Evolutionary conservation across 2,329 filamentous ascomycete species (phyloP).

Genomic region (Sporothrix variecibatus): DNA sequence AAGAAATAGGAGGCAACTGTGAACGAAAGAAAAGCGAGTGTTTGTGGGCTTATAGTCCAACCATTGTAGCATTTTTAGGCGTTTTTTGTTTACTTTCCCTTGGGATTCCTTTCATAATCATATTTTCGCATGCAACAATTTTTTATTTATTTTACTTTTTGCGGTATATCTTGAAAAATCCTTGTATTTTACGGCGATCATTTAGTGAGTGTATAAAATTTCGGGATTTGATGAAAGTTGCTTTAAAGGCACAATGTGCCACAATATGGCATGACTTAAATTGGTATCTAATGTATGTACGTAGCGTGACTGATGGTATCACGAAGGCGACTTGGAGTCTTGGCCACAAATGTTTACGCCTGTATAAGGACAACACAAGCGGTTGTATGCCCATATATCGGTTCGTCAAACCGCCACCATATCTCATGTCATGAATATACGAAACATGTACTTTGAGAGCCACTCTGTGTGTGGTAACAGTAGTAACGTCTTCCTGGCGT

Average conservation of each 20-base stretch:
- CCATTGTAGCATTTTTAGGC: slow-evolving; percentile 14
- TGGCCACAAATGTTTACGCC: neutral
- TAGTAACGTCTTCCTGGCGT: too few species aligned
- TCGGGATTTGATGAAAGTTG: neutral
- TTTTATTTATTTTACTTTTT: neutral
- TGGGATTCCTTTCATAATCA: neutral
- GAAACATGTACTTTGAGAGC: neutral
- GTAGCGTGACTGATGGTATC: neutral
- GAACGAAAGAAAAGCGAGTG: neutral
- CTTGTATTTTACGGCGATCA: neutral
- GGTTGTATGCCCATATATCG: neutral
- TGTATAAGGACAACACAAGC: neutral
- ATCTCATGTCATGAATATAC: neutral
- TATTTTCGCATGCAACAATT: neutral
- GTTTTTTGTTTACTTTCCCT: neutral
- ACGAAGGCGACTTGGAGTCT: neutral
- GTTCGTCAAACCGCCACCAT: neutral
- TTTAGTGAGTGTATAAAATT: neutral
- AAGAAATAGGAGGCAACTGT: slow-evolving; percentile 15
- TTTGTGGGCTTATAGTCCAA: neutral
- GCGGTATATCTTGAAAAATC: neutral
- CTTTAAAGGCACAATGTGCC: neutral
- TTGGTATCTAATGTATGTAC: neutral
- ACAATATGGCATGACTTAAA: neutral
- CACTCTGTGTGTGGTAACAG: too few species aligned